Evolutionary conservation across 2,329 filamentous ascomycete genomes (phyloP), one percentile per base, ranked within the genome.

Genomic region (Penicillium sp.): DNA sequence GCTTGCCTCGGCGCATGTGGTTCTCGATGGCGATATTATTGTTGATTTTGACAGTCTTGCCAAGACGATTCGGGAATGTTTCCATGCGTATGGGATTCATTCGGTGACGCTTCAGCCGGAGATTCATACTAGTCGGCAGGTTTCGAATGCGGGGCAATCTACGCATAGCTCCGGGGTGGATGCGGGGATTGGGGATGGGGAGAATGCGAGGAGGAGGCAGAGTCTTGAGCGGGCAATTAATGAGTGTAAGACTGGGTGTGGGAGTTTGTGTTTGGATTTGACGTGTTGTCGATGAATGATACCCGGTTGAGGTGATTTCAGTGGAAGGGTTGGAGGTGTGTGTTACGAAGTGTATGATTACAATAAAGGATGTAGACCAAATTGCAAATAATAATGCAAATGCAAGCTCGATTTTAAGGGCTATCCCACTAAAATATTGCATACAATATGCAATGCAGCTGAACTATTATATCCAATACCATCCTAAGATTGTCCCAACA

Each of bases 61-160:
- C 11, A 57, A 56, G 47, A 63, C 53, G 2, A 63, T 60, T 12
- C 42, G 48, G 5, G 58, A 63, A 25, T 63, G 61, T 47, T 58
- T 63, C 42, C 61, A 63, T 43, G 52, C 47, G 2, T 63, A 60
- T 47, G 61, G 61, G 10, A 54, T 63, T 45, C 61, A 63, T 37
- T 63, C 61, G 10, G 48, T 52, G n/a, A 63, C 61, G 5, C n/a
- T 63, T 10, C 58, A 63, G 25, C 61, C 61, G n/a, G 58, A 63
- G 41, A 54, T 54, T 5, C 34, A 49, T 49, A 20, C 22, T 38
- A 35, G 42, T 37, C 42, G 28, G 14, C 34, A 31, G 4, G 31
- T 50, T 22, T 50, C 34, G 37, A 39, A 11, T 12, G 12, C 11
- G n/a, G 17, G n/a, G 28, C 11, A 45, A n/a, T 31, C 35, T 10